Conservation (phyloP, 2,329 filamentous ascomycete genomes). For the Cladosporium sphaerospermum region DNA sequence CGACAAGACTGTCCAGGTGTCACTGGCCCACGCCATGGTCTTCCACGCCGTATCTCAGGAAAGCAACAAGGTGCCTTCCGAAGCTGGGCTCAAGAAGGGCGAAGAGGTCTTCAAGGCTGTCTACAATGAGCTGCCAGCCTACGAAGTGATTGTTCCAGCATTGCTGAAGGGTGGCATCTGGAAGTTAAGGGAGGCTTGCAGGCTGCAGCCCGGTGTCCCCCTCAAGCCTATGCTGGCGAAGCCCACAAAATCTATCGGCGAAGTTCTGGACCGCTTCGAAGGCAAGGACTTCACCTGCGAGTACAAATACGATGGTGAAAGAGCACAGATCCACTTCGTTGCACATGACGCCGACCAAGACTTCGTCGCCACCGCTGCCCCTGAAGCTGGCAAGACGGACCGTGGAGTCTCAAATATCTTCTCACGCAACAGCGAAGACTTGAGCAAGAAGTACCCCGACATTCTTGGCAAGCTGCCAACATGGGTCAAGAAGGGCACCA, state of each 20-base stretch:
- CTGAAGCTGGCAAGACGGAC: constrained; percentile 59
- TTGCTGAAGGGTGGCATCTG: constrained; percentile 82
- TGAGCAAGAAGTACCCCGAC: constrained; percentile 97
- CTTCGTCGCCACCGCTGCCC: constrained; percentile 53
- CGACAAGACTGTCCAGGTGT: constrained; percentile 85
- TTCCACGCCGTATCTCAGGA: constrained; percentile 71
- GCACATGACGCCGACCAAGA: constrained; percentile 69
- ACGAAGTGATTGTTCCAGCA: constrained; percentile 87
- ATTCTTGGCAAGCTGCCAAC: constrained; percentile 78
- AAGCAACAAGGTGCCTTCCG: constrained; percentile 61
- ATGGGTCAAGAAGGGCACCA: constrained; percentile 86
- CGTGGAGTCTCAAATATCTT: constrained; percentile 87
- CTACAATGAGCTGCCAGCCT: constrained; percentile 81
- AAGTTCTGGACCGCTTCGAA: constrained; percentile 94
- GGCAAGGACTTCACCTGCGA: constrained; percentile 95
- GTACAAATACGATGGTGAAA: constrained; percentile 97
- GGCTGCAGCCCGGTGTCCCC: constrained; percentile 85
- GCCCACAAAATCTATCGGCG: constrained; percentile 95
- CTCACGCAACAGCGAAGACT: constrained; percentile 91
- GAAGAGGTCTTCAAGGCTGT: constrained; percentile 84
- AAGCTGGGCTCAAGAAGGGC: constrained; percentile 72
- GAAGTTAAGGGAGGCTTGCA: constrained; percentile 76
- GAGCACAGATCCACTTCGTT: constrained; percentile 98
- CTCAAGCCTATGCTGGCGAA: constrained; percentile 98
- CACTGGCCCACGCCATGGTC: constrained; percentile 81